These are phyloP conservation scores for Aethionema arabicum DNA, from an alignment of 345 rosid species.

Conservation along the genomic window DNA sequence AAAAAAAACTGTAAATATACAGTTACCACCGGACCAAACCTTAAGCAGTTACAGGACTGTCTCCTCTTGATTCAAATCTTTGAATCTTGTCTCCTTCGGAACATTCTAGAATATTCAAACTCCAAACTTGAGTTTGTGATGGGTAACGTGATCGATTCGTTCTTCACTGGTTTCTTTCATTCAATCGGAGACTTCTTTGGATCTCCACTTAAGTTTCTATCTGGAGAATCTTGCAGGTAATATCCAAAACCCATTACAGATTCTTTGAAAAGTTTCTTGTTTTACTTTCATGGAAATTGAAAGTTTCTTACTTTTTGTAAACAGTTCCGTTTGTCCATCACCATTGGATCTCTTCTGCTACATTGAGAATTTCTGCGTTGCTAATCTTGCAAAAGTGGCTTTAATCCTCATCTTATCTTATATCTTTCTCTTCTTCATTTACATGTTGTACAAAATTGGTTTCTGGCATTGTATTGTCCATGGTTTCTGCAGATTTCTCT, in stretches of 20 bases:
- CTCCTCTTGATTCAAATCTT: not conserved
- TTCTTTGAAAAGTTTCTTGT: not conserved
- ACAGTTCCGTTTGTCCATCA: slow-evolving; percentile 48
- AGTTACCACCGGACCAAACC: slow-evolving; percentile 28
- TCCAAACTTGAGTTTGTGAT: slow-evolving; percentile 21
- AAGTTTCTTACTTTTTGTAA: not conserved
- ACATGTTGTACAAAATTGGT: slow-evolving; percentile 46
- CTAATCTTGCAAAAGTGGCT: slow-evolving; percentile 49
- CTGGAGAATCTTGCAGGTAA: slow-evolving; percentile 67
- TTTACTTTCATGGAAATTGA: not conserved
- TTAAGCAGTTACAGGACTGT: slow-evolving; percentile 20
- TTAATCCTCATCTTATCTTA: slow-evolving; percentile 37
- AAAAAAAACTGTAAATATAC: not conserved
- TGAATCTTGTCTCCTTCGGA: no score
- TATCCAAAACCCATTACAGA: not conserved
- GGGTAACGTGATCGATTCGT: slow-evolving; percentile 44
- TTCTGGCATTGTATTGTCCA: slow-evolving; percentile 47
- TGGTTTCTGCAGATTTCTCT: slow-evolving; percentile 42
- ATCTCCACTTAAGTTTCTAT: slow-evolving; percentile 49
- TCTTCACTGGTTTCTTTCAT: slow-evolving; percentile 41
- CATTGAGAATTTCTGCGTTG: slow-evolving; percentile 55
- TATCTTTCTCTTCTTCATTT: slow-evolving; percentile 47
- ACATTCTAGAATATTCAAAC: not conserved
- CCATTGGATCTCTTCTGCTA: slow-evolving; percentile 58
- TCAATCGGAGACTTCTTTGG: slow-evolving; percentile 45